Conservation (phyloP, 1,284 basidiomycete genomes). For the Gomphus bonarii region DNA sequence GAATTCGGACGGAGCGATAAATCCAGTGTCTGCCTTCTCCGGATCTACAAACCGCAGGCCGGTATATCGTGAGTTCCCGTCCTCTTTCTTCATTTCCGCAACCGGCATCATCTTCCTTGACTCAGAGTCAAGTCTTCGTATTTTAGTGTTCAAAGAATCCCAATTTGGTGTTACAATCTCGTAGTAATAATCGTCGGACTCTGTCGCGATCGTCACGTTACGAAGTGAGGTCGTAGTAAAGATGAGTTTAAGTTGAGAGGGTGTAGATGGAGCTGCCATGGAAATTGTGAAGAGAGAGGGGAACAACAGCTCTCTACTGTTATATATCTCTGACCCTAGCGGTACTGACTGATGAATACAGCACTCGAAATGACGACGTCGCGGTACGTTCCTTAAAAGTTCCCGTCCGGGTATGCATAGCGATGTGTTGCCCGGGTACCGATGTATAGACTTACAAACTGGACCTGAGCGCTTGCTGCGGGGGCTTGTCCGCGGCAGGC, state of each 20-base stretch:
- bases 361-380: no score
- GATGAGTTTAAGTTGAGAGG: constrained; percentile 18
- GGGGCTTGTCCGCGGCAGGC: no score
- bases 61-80: constrained; percentile 14
- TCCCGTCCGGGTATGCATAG: no score
- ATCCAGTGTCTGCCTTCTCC: background rate
- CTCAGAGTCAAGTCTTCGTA: constrained; percentile 26
- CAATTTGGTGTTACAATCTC: constrained; percentile 32
- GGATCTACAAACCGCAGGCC: constrained; percentile 1
- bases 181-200: constrained; percentile 30
- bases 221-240: constrained; percentile 29
- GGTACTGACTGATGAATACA: no score
- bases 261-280: constrained; percentile 6
- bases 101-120: constrained; percentile 24
- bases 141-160: constrained; percentile 27
- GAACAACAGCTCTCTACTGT: no score
- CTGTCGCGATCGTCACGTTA: constrained; percentile 30
- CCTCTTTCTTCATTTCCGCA: constrained; percentile 26
- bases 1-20: background rate
- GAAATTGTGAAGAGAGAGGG: background rate
- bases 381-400: no score
- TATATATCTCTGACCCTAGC: no score
- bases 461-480: no score
- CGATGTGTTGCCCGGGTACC: no score
- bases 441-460: no score